Evolutionary conservation across 2,329 filamentous ascomycete species (phyloP).

Genomic region (Alternaria alternata): DNA sequence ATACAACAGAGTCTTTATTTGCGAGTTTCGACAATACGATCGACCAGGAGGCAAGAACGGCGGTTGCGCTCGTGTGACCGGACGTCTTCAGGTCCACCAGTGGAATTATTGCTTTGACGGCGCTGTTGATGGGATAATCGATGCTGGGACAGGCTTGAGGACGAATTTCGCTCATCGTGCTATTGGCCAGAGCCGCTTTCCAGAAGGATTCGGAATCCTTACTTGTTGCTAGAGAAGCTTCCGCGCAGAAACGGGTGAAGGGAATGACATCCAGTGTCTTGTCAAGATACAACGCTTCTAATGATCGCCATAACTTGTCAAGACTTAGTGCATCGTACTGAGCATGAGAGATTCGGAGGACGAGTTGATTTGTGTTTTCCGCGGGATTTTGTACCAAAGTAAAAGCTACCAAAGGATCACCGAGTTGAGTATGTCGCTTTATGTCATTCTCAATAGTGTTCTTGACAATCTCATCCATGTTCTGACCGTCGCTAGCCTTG

Average conservation of each 20-base stretch:
- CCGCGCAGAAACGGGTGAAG: conserved; percentile 4
- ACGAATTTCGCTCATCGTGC: conserved; percentile 2
- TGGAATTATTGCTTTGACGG: background rate
- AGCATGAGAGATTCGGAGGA: conserved; percentile 8
- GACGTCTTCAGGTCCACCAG: conserved; percentile 1
- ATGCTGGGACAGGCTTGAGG: conserved; percentile 1
- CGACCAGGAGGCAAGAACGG: conserved; percentile 6
- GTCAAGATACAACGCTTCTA: background rate
- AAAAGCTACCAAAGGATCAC: conserved; percentile 1
- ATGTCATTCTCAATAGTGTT: background rate
- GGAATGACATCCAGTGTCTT: background rate
- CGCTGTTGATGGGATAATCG: background rate
- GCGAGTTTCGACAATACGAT: conserved; percentile 5
- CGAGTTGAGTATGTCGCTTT: conserved; percentile 3
- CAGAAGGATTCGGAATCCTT: conserved; percentile 1
- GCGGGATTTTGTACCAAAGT: background rate
- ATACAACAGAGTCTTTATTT: conserved; percentile 1
- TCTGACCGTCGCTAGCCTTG: background rate
- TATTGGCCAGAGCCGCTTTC: background rate
- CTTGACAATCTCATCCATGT: background rate
- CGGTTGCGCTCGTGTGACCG: conserved; percentile 6
- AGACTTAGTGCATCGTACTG: conserved; percentile 10
- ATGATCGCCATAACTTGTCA: conserved; percentile 7
- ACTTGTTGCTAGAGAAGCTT: background rate
- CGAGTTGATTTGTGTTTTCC: conserved; percentile 1